phyloP scores from a whole-genome alignment of 1,284 basidiomycete genomes.

The Cystobasidium pallidum region DNA sequence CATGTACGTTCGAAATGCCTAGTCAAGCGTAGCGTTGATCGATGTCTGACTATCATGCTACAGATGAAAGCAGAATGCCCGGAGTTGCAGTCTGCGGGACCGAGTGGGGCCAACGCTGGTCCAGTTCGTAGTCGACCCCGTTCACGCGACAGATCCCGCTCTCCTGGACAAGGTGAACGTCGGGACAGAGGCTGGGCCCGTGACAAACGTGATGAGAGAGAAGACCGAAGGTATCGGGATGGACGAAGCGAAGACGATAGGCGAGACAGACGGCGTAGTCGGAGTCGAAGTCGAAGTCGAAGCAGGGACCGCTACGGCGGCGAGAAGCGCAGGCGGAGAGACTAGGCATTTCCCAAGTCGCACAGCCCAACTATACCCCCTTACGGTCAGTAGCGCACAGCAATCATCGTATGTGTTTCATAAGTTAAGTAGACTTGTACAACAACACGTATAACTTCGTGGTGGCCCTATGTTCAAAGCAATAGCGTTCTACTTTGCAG shows the following conservation, averaged over 20 bases:
- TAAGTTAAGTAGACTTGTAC: not conserved
- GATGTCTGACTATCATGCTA: not conserved
- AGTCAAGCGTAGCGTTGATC: not conserved
- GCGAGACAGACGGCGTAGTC: constrained; percentile 15
- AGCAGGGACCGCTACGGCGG: constrained; percentile 42
- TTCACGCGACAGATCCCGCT: constrained; percentile 23
- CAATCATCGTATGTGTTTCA: not conserved
- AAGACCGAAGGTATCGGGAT: constrained; percentile 27
- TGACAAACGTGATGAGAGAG: constrained; percentile 13
- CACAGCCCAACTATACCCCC: not conserved
- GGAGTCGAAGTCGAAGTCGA: constrained; percentile 23
- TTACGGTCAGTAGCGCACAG: not conserved
- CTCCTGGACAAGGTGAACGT: constrained; percentile 1
- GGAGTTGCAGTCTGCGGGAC: constrained; percentile 42
- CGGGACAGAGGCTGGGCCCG: constrained; percentile 25
- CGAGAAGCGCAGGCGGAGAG: constrained; percentile 42
- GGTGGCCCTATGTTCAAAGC: not conserved
- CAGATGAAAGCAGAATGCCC: constrained; percentile 56
- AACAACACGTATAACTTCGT: constrained; percentile 8
- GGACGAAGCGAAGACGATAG: constrained; percentile 14
- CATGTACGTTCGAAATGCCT: constrained; percentile 23
- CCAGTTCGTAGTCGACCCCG: constrained; percentile 31
- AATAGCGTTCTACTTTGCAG: constrained; percentile 20
- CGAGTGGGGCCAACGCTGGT: constrained; percentile 48
- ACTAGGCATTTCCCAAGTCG: not conserved